Conservation (phyloP, 805 yeast genomes). For the Hanseniaspora lachancei region DNA sequence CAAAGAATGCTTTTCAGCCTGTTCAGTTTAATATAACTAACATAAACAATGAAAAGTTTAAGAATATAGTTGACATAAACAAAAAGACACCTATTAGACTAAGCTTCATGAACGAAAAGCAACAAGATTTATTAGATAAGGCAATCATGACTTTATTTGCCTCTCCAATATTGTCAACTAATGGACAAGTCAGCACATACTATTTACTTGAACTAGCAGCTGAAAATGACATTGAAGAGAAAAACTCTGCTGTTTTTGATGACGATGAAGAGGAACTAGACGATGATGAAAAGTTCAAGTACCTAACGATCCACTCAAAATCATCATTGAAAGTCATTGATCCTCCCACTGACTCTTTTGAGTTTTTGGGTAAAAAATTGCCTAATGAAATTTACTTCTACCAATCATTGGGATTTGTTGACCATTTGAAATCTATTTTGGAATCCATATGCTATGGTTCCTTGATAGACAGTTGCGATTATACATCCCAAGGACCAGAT, state of each 20-base stretch:
- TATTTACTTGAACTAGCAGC: background rate
- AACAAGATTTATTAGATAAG: conserved; percentile 6
- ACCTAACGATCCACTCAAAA: background rate
- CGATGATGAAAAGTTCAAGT: background rate
- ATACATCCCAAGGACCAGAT: background rate
- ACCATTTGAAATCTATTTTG: background rate
- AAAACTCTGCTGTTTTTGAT: background rate
- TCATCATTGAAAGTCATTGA: background rate
- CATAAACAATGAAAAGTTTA: background rate
- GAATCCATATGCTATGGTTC: conserved; percentile 8
- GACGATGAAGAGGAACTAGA: conserved; percentile 4
- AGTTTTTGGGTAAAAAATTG: conserved; percentile 66
- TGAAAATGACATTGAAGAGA: background rate
- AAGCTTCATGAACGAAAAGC: background rate
- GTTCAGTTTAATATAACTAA: background rate
- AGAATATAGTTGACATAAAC: conserved; percentile 3
- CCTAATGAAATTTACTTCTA: conserved; percentile 80
- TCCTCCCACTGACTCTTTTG: conserved; percentile 46
- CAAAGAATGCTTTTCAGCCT: conserved; percentile 3
- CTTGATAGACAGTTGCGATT: background rate
- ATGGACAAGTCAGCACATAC: background rate
- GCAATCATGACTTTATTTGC: background rate
- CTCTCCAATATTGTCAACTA: background rate
- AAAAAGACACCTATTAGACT: background rate
- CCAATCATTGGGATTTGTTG: conserved; percentile 61